Conservation (phyloP, 208 protist species). For the Jaenimonas drosophilae region DNA sequence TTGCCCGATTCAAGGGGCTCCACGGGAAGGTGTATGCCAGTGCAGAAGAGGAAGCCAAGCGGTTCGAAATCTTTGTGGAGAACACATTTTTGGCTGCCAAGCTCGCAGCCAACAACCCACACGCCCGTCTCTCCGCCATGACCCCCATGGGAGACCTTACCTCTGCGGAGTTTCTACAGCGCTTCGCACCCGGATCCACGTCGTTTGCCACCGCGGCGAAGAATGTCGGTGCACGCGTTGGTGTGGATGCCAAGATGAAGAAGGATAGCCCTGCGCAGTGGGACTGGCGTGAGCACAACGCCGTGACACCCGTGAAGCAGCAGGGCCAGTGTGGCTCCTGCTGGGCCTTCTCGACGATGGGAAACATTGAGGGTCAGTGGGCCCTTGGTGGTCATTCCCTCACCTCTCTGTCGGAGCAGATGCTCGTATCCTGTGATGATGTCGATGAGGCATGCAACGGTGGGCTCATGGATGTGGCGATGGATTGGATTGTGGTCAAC, state of each 20-base stretch:
- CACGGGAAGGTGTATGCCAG: slow-evolving; percentile 56
- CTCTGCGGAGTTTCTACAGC: slow-evolving; percentile 8
- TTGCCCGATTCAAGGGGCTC: slow-evolving; percentile 55
- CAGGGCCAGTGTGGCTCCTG: slow-evolving; percentile 94
- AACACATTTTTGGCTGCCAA: slow-evolving; percentile 36
- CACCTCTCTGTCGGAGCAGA: slow-evolving; percentile 88
- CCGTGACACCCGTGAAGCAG: slow-evolving; percentile 91
- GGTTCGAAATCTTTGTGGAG: slow-evolving; percentile 37
- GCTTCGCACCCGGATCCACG: neutral
- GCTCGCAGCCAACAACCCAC: slow-evolving; percentile 35
- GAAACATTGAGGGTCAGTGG: slow-evolving; percentile 83
- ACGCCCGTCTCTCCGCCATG: slow-evolving; percentile 18
- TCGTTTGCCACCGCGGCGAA: neutral
- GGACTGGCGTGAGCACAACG: slow-evolving; percentile 85
- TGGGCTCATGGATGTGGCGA: slow-evolving; percentile 85
- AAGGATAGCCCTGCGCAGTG: neutral
- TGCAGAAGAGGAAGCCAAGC: slow-evolving; percentile 30
- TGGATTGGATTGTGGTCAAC: slow-evolving; percentile 68
- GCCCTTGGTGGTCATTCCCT: slow-evolving; percentile 37
- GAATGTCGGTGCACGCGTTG: neutral
- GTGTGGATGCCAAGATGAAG: neutral
- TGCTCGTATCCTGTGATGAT: slow-evolving; percentile 90
- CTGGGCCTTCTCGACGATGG: slow-evolving; percentile 95
- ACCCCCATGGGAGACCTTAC: slow-evolving; percentile 8
- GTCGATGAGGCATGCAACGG: slow-evolving; percentile 86